Base-by-base conservation (phyloP, 306 rosid species). In the Pueraria montana region DNA sequence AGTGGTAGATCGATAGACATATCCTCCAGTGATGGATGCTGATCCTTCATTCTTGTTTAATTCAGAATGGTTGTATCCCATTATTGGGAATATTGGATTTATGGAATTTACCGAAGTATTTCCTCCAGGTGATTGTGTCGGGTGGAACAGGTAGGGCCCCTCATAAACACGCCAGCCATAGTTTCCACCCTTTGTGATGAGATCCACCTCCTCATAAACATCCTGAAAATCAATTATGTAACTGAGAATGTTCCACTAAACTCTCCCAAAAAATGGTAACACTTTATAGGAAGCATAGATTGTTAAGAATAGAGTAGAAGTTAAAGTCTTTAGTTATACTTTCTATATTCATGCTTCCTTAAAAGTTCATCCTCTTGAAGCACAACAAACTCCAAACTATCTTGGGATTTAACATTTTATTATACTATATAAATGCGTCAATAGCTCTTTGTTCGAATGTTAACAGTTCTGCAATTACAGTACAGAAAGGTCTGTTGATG, bases 111-210 rank as follows among this genome's bases (percentile, higher is more conserved):
- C 2, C 21, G 95, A 80, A 53, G 94, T 88, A 78, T 90, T 94
- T 77, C 88, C 92, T 74, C 90, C 91, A 6, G 91, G 89, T 59
- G 97, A 63, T 5, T 78, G 64, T 26, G 84, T 21, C 21, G 87
- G 83, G 64, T 36, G 61, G 87, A 74, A 92, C 36, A 16, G 80
- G 73, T 77, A 69, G 4, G 93, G 97, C 14, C 99, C 99, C 84
- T 96, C 99, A 2, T 91, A 90, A 59, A 90, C 81, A 75, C 92
- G 87, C 99, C 99, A 96, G 0, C 99, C 99, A 12, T 96, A 96
- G 90, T 96, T 96, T 79, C 99, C 99, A 18, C 97, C 94, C 86
- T 91, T 96, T 14, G 95, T 92, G 84, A 96, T 91, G 55, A 96
- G 84, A 91, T 96, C 95, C 72, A 96, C 97, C 79, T 96, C 99